Evolutionary conservation across 2,329 filamentous ascomycete genomes (phyloP), one percentile per base, ranked within the genome.

Genomic region (Sclerotiophoma versabilis): DNA sequence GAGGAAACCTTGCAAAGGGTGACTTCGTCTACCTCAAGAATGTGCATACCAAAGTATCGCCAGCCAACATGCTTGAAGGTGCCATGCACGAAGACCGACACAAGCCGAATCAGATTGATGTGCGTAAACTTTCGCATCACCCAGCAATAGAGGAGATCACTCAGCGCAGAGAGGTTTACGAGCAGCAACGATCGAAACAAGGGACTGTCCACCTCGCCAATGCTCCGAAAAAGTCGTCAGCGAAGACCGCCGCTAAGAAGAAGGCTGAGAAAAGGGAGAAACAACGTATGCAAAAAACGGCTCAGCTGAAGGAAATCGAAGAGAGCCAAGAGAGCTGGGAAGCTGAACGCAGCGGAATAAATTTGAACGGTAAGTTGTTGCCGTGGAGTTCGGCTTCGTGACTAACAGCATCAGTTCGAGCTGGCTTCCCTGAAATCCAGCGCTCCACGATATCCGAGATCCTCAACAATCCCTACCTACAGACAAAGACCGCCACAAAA

Each of bases 21-120:
- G 78, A 85, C 20, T 87, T 88, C 80, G 76, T 96, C 2, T 76
- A 76, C 4, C 73, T 97, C 5, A 81, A 79, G 19, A 96, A 97
- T 64, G 80, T 96, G 3, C 88, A 88, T 17, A 81, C 92, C 58
- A 91, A 88, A 59, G 76, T 64, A 6, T 70, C 72, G 5, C 77
- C 81, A 39, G 77, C 72, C 22, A 69, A 73, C 4, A 83, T 83
- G 54, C 77, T 96, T 0, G 92, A 96, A 72, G 93, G 90, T 2
- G 84, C 80, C 47, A 73, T 96, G 19, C 86, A 88, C 60, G 80
- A 81, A 45, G 90, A 95, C 63, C 75, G 75, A 5, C 63, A 64
- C 1, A 77, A 75, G 59, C 77, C 78, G 2, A 64, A 77, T 7
- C 87, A 84, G 60, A 66, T 91, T n/a, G 79, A 84, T 34, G 78